Conservation (phyloP, 345 rosid species). For the Eucalyptus curtisii region DNA sequence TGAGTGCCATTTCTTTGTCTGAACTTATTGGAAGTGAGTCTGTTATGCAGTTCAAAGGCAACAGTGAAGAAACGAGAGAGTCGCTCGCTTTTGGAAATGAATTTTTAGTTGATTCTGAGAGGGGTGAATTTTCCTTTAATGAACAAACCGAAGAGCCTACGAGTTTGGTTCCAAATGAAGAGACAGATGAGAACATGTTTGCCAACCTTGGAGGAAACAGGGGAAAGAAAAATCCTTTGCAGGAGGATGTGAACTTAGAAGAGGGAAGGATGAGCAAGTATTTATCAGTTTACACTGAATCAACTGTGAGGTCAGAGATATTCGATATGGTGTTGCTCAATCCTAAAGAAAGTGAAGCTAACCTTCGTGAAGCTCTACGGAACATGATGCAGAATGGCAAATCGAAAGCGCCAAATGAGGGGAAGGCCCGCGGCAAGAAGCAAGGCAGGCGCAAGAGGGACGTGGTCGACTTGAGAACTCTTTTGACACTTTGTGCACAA, state of each 20-base stretch:
- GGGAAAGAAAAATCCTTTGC: conserved; percentile 25
- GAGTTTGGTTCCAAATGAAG: background rate
- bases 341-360: conserved; percentile 5
- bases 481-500: conserved; percentile 44
- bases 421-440: conserved; percentile 26
- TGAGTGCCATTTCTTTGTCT: conserved; percentile 9
- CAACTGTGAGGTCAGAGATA: conserved; percentile 20
- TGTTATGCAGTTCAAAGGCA: background rate
- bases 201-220: background rate
- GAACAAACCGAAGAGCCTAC: background rate
- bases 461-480: conserved; percentile 40
- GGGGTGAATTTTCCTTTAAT: background rate
- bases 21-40: conserved; percentile 18
- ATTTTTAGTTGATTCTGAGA: conserved; percentile 2
- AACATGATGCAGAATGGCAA: conserved; percentile 5
- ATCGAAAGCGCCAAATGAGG: conserved; percentile 6
- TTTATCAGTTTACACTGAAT: conserved; percentile 18
- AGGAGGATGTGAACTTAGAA: conserved; percentile 1
- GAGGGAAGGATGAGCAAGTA: conserved; percentile 37
- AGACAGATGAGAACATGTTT: background rate
- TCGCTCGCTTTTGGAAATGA: conserved; percentile 16
- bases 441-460: conserved; percentile 11
- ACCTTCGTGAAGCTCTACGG: conserved; percentile 16
- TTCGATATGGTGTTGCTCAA: conserved; percentile 34
- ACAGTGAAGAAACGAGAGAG: conserved; percentile 30